Conservation (phyloP, 495 filamentous ascomycete genomes). For the Apodospora peruviana region DNA sequence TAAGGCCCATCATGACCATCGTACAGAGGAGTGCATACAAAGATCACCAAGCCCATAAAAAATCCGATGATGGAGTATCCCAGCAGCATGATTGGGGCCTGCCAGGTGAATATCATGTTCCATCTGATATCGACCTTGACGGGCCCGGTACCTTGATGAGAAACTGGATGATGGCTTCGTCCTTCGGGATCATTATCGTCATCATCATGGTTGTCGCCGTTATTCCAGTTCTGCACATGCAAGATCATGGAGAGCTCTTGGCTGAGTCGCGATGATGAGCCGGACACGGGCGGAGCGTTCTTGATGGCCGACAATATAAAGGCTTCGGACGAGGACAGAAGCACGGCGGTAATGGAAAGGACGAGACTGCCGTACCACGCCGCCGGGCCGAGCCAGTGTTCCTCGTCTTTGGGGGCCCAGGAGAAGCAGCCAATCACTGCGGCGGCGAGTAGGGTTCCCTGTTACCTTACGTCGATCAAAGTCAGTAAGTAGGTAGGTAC, state of each 20-base stretch:
- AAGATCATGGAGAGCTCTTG: not conserved
- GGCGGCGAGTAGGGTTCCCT: not conserved
- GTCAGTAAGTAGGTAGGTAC: no score
- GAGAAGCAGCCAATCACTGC: constrained; percentile 3
- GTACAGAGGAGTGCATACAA: constrained; percentile 2
- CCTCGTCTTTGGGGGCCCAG: not conserved
- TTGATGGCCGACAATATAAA: constrained; percentile 2
- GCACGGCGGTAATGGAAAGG: not conserved
- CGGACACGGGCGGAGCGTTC: not conserved
- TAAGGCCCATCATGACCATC: not conserved
- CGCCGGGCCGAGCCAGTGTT: constrained; percentile 1
- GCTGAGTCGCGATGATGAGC: not conserved
- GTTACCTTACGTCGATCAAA: no score
- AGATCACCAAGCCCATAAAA: not conserved
- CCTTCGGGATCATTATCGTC: not conserved
- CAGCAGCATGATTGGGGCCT: constrained; percentile 2
- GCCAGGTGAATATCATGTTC: constrained; percentile 3
- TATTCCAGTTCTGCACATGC: not conserved
- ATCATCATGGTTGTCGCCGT: not conserved
- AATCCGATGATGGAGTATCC: not conserved
- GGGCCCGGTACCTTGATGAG: no score
- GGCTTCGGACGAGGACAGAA: not conserved
- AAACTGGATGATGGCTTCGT: no score
- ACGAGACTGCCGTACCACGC: constrained; percentile 1
- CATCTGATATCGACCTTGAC: not conserved